These are phyloP conservation scores for Daldinia eschscholtzii DNA, from an alignment of 2,329 filamentous ascomycete genomes.

Conservation along the genomic window DNA sequence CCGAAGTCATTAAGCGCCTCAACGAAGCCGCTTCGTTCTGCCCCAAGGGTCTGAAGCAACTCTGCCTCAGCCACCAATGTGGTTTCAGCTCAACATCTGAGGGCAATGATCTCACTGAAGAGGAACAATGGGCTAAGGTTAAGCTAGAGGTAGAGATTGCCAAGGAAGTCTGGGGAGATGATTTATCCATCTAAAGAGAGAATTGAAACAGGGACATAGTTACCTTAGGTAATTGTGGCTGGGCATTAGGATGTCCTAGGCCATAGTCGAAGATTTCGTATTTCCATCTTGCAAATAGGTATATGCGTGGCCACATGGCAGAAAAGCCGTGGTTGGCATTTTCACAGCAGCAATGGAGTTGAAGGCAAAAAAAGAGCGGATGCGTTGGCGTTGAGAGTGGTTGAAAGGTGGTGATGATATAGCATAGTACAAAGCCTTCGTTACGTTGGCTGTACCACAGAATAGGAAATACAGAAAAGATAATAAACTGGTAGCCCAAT, in stretches of 20 bases:
- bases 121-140: slow-evolving; percentile 70
- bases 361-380: slow-evolving; percentile 12
- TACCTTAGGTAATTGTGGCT: not conserved
- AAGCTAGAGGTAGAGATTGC: slow-evolving; percentile 67
- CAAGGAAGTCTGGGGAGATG: slow-evolving; percentile 67
- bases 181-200: slow-evolving; percentile 50
- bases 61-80: slow-evolving; percentile 69
- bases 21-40: slow-evolving; percentile 62
- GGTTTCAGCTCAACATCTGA: slow-evolving; percentile 69
- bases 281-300: not conserved
- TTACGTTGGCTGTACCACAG: not conserved
- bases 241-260: not conserved
- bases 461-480: not conserved
- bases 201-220: not conserved
- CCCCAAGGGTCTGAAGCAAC: slow-evolving; percentile 65
- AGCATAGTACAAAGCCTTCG: not conserved
- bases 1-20: slow-evolving; percentile 56
- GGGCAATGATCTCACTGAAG: slow-evolving; percentile 67
- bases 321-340: slow-evolving; percentile 2
- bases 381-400: slow-evolving; percentile 3
- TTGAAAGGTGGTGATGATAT: not conserved
- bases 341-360: slow-evolving; percentile 30
- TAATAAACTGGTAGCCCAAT: not conserved
- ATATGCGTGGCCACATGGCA: not conserved
- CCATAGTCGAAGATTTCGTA: not conserved